These are phyloP conservation scores for Lachancea nothofagi DNA, from an alignment of 805 yeast genomes.

Conservation along the genomic window DNA sequence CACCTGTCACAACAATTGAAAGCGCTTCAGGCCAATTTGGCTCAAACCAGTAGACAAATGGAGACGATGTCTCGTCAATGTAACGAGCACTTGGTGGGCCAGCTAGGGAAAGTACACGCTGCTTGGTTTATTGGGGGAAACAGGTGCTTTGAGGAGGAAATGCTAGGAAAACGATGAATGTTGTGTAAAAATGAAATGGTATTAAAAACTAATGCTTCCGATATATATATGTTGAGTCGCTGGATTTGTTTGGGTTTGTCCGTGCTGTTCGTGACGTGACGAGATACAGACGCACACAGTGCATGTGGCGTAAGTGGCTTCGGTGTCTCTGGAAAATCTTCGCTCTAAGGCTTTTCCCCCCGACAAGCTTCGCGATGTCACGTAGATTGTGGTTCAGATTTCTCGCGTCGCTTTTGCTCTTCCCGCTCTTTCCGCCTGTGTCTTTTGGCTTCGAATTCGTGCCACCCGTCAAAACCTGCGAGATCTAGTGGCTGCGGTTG, in stretches of 20 bases:
- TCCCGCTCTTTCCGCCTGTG: slow-evolving; percentile 25
- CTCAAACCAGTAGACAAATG: slow-evolving; percentile 24
- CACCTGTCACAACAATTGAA: slow-evolving; percentile 28
- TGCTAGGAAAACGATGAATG: slow-evolving; percentile 19
- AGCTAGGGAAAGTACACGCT: slow-evolving; percentile 30
- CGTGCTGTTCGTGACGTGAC: no score
- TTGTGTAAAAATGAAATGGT: not conserved
- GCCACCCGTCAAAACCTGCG: slow-evolving; percentile 73
- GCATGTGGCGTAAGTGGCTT: not conserved
- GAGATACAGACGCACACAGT: no score
- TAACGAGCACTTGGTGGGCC: slow-evolving; percentile 28
- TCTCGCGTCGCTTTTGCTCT: slow-evolving; percentile 14
- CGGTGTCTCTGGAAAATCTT: no score
- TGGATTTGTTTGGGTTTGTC: no score
- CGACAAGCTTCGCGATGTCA: not conserved
- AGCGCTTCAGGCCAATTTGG: slow-evolving; percentile 24
- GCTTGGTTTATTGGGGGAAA: slow-evolving; percentile 32
- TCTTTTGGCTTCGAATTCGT: slow-evolving; percentile 75
- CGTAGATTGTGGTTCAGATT: slow-evolving; percentile 5
- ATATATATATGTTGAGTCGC: not conserved
- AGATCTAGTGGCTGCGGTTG: slow-evolving; percentile 52
- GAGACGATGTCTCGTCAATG: slow-evolving; percentile 30
- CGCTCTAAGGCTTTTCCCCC: not conserved
- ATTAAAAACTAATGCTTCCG: slow-evolving; percentile 1
- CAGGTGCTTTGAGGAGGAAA: slow-evolving; percentile 22